Percentiles rank a stretch among this genome's conserved stretches.
Evolutionary conservation across 805 yeast genomes (phyloP).

Genomic region (Debaryomyces hansenii): DNA sequence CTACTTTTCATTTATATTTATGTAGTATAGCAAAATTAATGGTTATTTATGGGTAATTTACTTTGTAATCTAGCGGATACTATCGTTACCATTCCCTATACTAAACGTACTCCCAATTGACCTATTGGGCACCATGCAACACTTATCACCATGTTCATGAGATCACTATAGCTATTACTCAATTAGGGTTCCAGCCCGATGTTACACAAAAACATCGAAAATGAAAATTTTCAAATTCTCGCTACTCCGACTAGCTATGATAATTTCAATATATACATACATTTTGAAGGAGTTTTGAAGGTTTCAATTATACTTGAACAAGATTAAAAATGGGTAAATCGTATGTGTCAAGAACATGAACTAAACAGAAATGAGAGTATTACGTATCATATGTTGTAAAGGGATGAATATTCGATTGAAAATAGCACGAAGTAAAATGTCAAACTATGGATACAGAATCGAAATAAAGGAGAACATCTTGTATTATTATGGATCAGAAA

Average conservation of each 20-base stretch:
- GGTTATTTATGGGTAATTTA: neutral
- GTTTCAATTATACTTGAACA: constrained; percentile 7
- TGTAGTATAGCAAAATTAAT: constrained; percentile 2
- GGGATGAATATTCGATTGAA: neutral
- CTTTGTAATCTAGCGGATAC: neutral
- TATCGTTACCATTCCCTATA: neutral
- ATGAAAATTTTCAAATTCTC: constrained; percentile 4
- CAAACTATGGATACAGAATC: too few relatives aligned
- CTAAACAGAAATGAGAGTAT: neutral
- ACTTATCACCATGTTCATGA: too few relatives aligned
- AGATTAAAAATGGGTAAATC: constrained; percentile 37
- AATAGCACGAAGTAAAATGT: neutral
- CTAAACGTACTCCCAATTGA: too few relatives aligned
- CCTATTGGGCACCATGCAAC: too few relatives aligned
- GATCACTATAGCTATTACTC: too few relatives aligned
- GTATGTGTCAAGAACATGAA: constrained; percentile 24
- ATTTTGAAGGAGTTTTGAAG: neutral
- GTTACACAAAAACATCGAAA: neutral
- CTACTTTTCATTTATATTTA: neutral
- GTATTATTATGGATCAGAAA: too few relatives aligned
- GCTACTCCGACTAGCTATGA: constrained; percentile 2
- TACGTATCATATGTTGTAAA: neutral
- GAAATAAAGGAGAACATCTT: too few relatives aligned
- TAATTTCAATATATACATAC: constrained; percentile 4
- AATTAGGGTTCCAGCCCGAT: constrained; percentile 1